These are phyloP conservation scores for Spergularia azorica DNA, from an alignment of 179 eudicot genomes.

Conservation along the genomic window DNA sequence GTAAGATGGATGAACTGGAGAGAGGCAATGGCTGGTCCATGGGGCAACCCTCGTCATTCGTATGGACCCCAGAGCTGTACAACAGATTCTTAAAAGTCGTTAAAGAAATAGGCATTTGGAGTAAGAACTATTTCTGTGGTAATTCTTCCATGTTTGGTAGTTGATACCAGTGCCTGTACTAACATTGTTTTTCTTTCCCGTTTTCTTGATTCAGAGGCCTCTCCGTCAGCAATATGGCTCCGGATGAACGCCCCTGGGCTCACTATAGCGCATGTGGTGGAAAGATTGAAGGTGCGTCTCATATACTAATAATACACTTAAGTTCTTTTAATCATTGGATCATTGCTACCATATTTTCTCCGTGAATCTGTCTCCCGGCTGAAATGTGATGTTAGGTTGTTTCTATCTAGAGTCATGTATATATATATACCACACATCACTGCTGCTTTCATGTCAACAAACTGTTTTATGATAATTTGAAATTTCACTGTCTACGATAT, in stretches of 20 bases:
- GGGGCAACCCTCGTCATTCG: conserved; percentile 2
- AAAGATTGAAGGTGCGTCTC: conserved; percentile 23
- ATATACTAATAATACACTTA: background rate
- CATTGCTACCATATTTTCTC: background rate
- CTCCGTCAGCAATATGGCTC: background rate
- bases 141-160: background rate
- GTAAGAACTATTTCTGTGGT: conserved; percentile 9
- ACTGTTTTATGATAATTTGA: background rate
- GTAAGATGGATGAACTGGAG: background rate
- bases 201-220: conserved; percentile 11
- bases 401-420: background rate
- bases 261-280: background rate
- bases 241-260: conserved; percentile 11
- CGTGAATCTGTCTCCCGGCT: background rate
- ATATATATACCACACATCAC: background rate
- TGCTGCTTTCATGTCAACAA: background rate
- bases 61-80: background rate
- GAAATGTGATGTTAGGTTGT: background rate
- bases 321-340: background rate
- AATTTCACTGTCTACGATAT: background rate
- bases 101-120: background rate
- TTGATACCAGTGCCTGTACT: background rate
- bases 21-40: background rate
- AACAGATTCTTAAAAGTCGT: background rate
- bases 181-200: background rate